Evolutionary conservation across 441 rosid species (phyloP).

Genomic region (Erodium moschatum): DNA sequence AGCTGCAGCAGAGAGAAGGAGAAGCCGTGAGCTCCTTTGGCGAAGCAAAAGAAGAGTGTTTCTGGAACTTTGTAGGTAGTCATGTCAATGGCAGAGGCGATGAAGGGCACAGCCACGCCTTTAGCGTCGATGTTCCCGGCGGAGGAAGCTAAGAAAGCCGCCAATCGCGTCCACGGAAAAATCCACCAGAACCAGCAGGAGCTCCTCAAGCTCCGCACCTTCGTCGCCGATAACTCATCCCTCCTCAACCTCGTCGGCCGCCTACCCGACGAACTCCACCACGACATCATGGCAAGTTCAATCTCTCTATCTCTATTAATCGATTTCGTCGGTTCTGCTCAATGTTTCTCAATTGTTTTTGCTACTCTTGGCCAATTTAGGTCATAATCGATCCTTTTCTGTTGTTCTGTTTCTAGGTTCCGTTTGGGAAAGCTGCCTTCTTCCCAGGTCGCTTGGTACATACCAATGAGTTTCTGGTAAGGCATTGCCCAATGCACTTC

Average conservation of each 20-base stretch:
- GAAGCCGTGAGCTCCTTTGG: no score
- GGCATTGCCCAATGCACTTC: not conserved
- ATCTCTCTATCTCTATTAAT: no score
- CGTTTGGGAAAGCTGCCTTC: constrained; percentile 73
- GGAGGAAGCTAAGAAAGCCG: constrained; percentile 53
- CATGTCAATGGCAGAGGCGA: constrained; percentile 27
- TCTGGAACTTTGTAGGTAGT: not conserved
- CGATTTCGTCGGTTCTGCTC: no score
- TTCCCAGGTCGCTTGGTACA: constrained; percentile 80
- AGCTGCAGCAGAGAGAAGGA: no score
- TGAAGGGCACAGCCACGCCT: constrained; percentile 54
- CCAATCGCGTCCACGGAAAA: constrained; percentile 50
- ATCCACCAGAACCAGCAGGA: constrained; percentile 52
- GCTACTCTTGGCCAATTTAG: not conserved
- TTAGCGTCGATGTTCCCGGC: constrained; percentile 53
- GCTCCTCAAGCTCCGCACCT: constrained; percentile 38
- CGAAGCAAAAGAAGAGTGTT: no score
- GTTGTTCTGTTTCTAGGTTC: constrained; percentile 38
- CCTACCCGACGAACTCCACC: constrained; percentile 75
- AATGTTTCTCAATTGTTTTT: not conserved
- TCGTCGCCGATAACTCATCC: constrained; percentile 50
- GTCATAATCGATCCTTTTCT: not conserved
- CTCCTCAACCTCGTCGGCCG: constrained; percentile 51
- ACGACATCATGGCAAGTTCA: constrained; percentile 51
- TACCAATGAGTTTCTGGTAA: constrained; percentile 77